These are phyloP conservation scores for Boehmeria nivea DNA, from an alignment of 306 rosid species.

Conservation along the genomic window DNA sequence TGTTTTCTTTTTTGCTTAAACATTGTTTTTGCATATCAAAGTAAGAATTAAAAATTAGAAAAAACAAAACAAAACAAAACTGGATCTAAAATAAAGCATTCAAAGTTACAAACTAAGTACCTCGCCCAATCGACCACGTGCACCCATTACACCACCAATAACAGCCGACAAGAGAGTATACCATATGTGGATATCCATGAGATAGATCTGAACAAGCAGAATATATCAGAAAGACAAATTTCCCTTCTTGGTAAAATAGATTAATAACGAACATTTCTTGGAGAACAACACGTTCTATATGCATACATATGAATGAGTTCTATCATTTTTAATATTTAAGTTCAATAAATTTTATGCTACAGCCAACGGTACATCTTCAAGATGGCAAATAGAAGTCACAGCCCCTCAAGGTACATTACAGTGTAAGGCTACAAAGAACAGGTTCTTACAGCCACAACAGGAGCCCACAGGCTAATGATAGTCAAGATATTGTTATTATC, in stretches of 20 bases:
- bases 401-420: background rate
- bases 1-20: too few relatives aligned
- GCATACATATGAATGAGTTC: background rate
- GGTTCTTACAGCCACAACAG: constrained; percentile 92
- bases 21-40: too few relatives aligned
- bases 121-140: constrained; percentile 94
- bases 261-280: background rate
- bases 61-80: too few relatives aligned
- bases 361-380: background rate
- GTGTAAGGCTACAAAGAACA: constrained; percentile 14
- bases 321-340: too few relatives aligned
- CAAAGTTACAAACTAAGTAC: constrained; percentile 30
- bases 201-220: constrained; percentile 66
- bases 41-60: too few relatives aligned
- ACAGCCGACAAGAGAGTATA: constrained; percentile 87
- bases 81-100: background rate
- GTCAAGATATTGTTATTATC: constrained; percentile 74
- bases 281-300: background rate
- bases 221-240: constrained; percentile 25
- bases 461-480: constrained; percentile 81
- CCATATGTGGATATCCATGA: constrained; percentile 93
- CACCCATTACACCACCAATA: constrained; percentile 94
- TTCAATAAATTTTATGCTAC: too few relatives aligned
- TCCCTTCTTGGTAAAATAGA: constrained; percentile 4
- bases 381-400: constrained; percentile 4